Conservation (phyloP, 2,329 filamentous ascomycete species). For the Colletotrichum sp. region DNA sequence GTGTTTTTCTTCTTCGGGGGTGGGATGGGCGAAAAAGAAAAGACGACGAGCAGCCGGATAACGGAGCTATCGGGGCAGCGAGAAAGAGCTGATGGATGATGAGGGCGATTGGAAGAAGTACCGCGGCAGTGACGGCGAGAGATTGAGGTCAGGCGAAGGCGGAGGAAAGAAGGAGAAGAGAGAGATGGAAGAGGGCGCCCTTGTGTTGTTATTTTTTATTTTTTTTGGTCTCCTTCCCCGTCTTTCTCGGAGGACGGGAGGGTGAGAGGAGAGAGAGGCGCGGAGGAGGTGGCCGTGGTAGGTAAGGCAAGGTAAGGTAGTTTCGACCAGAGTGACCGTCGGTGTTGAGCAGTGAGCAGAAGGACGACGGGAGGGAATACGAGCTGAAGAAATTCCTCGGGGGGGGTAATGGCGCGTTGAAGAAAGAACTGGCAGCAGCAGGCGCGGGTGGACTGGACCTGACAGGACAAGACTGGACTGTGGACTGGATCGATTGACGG, state of each 20-base stretch:
- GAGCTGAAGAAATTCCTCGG: conserved; percentile 21
- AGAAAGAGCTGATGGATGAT: background rate
- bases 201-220: background rate
- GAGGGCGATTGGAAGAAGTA: background rate
- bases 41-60: background rate
- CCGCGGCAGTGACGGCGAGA: background rate
- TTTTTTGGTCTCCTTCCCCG: background rate
- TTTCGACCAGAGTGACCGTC: background rate
- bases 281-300: background rate
- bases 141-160: background rate
- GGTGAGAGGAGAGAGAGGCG: background rate
- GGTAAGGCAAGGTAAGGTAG: background rate
- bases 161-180: background rate
- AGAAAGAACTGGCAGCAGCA: background rate
- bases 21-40: background rate
- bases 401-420: background rate
- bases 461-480: background rate
- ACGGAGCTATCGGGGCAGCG: background rate
- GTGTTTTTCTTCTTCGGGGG: background rate
- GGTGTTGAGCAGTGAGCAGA: background rate
- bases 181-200: background rate
- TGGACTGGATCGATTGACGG: background rate
- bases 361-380: conserved; percentile 14
- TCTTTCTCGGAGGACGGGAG: background rate
- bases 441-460: background rate